These are phyloP conservation scores for Aspergillus avenaceus DNA, from an alignment of 495 filamentous ascomycete genomes.

Conservation along the genomic window DNA sequence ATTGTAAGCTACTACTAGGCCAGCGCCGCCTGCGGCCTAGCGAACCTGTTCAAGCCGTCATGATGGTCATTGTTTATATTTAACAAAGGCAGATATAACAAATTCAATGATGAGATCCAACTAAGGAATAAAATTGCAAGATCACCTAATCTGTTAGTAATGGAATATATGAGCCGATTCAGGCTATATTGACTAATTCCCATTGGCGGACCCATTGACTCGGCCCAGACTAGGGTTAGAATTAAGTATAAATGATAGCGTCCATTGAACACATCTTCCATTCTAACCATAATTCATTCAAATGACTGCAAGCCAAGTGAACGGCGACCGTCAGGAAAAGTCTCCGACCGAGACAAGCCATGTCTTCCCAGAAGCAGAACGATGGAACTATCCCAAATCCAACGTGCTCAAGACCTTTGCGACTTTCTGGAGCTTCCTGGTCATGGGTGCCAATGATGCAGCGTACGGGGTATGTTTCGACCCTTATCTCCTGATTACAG, in stretches of 20 bases:
- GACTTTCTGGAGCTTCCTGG: constrained; percentile 68
- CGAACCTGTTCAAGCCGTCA: no score
- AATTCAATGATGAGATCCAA: no score
- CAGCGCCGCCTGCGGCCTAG: no score
- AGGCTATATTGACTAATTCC: not conserved
- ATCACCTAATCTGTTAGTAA: no score
- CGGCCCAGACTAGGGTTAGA: not conserved
- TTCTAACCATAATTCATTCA: not conserved
- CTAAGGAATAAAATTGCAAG: no score
- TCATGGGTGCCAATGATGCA: constrained; percentile 79
- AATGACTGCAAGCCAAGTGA: not conserved
- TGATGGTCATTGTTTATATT: no score
- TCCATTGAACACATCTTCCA: no score
- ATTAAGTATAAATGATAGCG: no score
- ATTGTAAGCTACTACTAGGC: no score
- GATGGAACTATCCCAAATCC: constrained; percentile 66
- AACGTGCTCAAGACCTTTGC: constrained; percentile 64
- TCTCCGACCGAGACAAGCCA: not conserved
- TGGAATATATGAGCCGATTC: no score
- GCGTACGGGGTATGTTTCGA: constrained; percentile 62
- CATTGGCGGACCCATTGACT: not conserved
- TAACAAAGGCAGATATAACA: no score
- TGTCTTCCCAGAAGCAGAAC: not conserved
- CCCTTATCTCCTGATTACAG: not conserved
- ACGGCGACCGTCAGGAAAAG: not conserved